A percentile compares a stretch with the other conserved stretches of the same genome.
Conservation (phyloP, 2,329 filamentous ascomycete genomes). For the Xylariaceae sp. region DNA sequence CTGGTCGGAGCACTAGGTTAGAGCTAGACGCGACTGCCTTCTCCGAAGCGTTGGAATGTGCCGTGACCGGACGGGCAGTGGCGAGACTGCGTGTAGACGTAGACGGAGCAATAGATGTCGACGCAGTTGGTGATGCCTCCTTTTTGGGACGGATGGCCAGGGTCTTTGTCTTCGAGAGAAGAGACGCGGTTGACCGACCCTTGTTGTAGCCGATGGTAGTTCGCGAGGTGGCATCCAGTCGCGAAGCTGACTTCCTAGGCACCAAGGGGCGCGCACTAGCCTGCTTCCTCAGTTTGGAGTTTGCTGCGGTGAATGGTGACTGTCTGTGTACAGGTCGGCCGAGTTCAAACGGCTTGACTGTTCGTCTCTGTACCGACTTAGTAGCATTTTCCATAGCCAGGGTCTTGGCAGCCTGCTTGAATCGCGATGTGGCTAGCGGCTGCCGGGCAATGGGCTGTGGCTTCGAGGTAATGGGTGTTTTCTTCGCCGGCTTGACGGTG, state of each 20-base stretch:
- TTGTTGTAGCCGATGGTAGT: conserved; percentile 83
- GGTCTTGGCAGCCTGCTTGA: conserved; percentile 51
- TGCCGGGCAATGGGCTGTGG: conserved; percentile 18
- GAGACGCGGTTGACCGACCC: conserved; percentile 55
- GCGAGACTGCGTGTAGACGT: conserved; percentile 16
- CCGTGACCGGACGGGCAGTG: conserved; percentile 34
- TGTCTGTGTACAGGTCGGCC: conserved; percentile 26
- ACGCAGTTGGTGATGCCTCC: conserved; percentile 5
- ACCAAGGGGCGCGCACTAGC: conserved; percentile 33
- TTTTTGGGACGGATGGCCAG: conserved; percentile 21
- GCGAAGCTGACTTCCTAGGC: conserved; percentile 46
- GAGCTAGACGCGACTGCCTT: conserved; percentile 45
- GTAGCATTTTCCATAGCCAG: conserved; percentile 41
- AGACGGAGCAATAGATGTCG: conserved; percentile 5
- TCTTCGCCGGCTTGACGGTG: conserved; percentile 24
- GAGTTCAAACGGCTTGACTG: conserved; percentile 25
- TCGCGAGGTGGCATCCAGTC: conserved; percentile 64
- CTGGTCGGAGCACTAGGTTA: conserved; percentile 34
- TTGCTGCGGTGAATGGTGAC: conserved; percentile 25
- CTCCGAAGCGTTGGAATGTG: conserved; percentile 36
- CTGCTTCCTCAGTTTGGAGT: conserved; percentile 31
- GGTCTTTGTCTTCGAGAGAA: conserved; percentile 37
- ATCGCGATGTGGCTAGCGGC: conserved; percentile 47
- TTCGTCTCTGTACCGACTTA: conserved; percentile 31
- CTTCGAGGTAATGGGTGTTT: conserved; percentile 18